These are phyloP conservation scores for Cucumis sativus DNA, from an alignment of 306 rosid genomes.

Conservation along the genomic window DNA sequence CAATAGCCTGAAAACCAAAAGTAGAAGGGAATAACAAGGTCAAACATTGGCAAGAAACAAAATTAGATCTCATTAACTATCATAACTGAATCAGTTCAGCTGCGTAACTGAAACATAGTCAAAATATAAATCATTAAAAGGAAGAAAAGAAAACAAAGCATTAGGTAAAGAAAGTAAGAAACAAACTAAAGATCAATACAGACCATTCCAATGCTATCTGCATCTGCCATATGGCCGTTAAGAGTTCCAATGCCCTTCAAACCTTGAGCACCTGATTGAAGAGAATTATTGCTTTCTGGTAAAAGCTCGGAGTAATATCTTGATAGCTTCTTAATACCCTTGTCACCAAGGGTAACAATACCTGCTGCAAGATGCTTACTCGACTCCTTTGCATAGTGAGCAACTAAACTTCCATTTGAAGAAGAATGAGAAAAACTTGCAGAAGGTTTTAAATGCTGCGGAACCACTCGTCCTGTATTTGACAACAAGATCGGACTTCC, in stretches of 20 bases:
- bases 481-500: conserved; percentile 50
- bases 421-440: conserved; percentile 57
- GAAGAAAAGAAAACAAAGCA: background rate
- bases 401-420: conserved; percentile 82
- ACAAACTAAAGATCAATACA: conserved; percentile 11
- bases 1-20: conserved; percentile 54
- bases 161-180: background rate
- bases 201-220: conserved; percentile 79
- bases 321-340: conserved; percentile 85
- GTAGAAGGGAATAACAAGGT: background rate
- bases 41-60: background rate
- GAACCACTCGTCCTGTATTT: conserved; percentile 53
- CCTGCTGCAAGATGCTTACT: conserved; percentile 96
- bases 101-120: background rate
- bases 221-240: conserved; percentile 48
- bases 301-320: conserved; percentile 66
- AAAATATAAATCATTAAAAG: background rate
- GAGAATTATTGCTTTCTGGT: conserved; percentile 47
- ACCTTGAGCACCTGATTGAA: conserved; percentile 38
- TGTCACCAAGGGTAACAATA: conserved; percentile 78
- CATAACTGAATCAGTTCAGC: background rate
- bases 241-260: conserved; percentile 43
- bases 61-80: background rate
- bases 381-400: conserved; percentile 90
- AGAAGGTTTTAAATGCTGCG: conserved; percentile 63